A percentile compares a stretch with the other conserved stretches of the same genome.
Evolutionary conservation across 2,329 filamentous ascomycete genomes (phyloP).

Genomic region (Paracorniculantispora psalliotae): DNA sequence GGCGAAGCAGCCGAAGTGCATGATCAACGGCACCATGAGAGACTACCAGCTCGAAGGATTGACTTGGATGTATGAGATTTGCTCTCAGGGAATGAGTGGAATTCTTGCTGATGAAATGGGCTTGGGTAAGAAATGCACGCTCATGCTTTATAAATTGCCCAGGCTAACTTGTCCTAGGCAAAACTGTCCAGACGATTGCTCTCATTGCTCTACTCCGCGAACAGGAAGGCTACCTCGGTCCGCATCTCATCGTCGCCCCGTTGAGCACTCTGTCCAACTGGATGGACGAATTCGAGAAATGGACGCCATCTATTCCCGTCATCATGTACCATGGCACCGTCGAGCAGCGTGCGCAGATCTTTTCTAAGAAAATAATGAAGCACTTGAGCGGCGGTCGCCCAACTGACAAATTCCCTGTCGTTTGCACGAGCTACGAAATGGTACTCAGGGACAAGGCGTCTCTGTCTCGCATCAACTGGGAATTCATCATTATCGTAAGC

Average conservation of each 20-base stretch:
- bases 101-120: slow-evolving; percentile 96
- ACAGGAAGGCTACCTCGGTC: slow-evolving; percentile 75
- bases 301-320: slow-evolving; percentile 84
- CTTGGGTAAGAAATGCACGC: slow-evolving; percentile 43
- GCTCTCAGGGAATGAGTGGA: slow-evolving; percentile 77
- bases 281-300: slow-evolving; percentile 88
- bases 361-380: slow-evolving; percentile 64
- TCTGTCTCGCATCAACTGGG: slow-evolving; percentile 82
- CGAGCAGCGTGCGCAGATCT: slow-evolving; percentile 69
- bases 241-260: slow-evolving; percentile 85
- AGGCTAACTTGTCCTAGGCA: slow-evolving; percentile 46
- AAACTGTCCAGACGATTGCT: slow-evolving; percentile 87
- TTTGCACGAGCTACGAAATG: slow-evolving; percentile 95
- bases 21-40: slow-evolving; percentile 85
- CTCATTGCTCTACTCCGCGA: slow-evolving; percentile 84
- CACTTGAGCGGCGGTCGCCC: slow-evolving; percentile 58
- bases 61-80: slow-evolving; percentile 89
- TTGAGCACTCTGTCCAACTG: slow-evolving; percentile 92
- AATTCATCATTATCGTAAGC: slow-evolving; percentile 88
- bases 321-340: slow-evolving; percentile 87
- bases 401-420: slow-evolving; percentile 72
- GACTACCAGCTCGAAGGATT: slow-evolving; percentile 91
- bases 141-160: neutral
- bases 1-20: slow-evolving; percentile 77
- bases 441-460: slow-evolving; percentile 84